phyloP scores from a whole-genome alignment of 2,329 filamentous ascomycete genomes.

The Phoma sp. region DNA sequence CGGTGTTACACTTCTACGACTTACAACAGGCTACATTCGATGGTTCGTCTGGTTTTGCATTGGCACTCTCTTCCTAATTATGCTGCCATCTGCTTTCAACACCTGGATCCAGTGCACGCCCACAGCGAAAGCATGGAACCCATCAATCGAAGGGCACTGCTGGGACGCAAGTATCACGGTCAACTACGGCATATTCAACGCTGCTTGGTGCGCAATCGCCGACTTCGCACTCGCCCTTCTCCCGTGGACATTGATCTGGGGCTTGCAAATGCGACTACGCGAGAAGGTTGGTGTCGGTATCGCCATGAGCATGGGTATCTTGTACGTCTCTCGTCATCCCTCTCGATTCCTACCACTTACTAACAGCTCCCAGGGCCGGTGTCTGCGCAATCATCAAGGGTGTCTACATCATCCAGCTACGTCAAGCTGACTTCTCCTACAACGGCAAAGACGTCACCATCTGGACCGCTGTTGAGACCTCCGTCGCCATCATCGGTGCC shows the following conservation, averaged over 20 bases:
- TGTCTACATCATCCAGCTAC: constrained; percentile 34
- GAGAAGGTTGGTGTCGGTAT: constrained; percentile 40
- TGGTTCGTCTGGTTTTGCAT: constrained; percentile 36
- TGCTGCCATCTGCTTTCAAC: constrained; percentile 33
- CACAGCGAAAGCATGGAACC: constrained; percentile 27
- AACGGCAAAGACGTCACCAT: constrained; percentile 40
- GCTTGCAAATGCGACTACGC: constrained; percentile 26
- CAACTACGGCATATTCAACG: constrained; percentile 41
- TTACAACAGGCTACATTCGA: constrained; percentile 22
- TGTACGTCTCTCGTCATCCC: constrained; percentile 18
- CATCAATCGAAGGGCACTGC: constrained; percentile 25
- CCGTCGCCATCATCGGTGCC: constrained; percentile 38
- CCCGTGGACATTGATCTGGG: constrained; percentile 39
- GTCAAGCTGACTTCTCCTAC: constrained; percentile 36
- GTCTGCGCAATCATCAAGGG: constrained; percentile 39
- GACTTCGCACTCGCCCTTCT: constrained; percentile 38
- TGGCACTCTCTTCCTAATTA: constrained; percentile 33
- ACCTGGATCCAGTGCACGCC: constrained; percentile 33
- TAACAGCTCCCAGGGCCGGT: constrained; percentile 23
- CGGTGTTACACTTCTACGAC: constrained; percentile 37
- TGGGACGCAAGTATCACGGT: constrained; percentile 24
- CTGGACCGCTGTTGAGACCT: constrained; percentile 41
- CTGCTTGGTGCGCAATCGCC: constrained; percentile 30
- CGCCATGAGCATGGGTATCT: constrained; percentile 41
- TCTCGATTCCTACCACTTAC: neutral